Conservation (phyloP, 306 rosid species). For the Sicyos baderoa region DNA sequence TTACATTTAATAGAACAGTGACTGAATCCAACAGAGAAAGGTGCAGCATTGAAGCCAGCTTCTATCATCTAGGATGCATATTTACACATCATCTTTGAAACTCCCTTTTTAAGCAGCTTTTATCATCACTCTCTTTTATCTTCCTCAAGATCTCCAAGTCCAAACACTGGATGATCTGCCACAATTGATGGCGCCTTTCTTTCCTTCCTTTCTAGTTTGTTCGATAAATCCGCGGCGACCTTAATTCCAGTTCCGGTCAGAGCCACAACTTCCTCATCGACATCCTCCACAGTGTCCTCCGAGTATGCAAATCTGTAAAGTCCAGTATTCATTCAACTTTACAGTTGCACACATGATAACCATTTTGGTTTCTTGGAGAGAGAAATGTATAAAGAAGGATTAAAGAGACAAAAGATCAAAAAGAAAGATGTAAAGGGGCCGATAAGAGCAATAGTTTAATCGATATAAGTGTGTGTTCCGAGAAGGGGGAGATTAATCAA, state of each 20-base stretch:
- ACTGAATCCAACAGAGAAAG: neutral
- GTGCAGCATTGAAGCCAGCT: constrained; percentile 3
- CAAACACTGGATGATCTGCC: constrained; percentile 38
- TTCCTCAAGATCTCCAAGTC: constrained; percentile 66
- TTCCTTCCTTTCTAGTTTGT: constrained; percentile 42
- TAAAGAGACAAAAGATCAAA: neutral
- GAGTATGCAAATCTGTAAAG: constrained; percentile 1
- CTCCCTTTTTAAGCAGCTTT: constrained; percentile 14
- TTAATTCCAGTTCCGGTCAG: constrained; percentile 54
- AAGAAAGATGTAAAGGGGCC: neutral
- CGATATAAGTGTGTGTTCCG: neutral
- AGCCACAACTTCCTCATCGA: constrained; percentile 78
- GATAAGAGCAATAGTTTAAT: too few relatives aligned
- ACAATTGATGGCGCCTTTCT: constrained; percentile 32
- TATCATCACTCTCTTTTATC: constrained; percentile 65
- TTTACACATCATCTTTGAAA: constrained; percentile 5
- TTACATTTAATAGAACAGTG: constrained; percentile 1
- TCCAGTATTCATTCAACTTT: neutral
- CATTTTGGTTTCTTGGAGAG: neutral
- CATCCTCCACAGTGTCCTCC: constrained; percentile 69
- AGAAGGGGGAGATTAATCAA: neutral
- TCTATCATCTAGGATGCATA: neutral
- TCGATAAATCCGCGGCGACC: constrained; percentile 17
- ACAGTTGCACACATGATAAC: neutral
- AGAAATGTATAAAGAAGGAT: neutral